Evolutionary conservation across 1,284 basidiomycete species (phyloP), one percentile per base, ranked within the genome.

Genomic region (Xanthoconium separans): DNA sequence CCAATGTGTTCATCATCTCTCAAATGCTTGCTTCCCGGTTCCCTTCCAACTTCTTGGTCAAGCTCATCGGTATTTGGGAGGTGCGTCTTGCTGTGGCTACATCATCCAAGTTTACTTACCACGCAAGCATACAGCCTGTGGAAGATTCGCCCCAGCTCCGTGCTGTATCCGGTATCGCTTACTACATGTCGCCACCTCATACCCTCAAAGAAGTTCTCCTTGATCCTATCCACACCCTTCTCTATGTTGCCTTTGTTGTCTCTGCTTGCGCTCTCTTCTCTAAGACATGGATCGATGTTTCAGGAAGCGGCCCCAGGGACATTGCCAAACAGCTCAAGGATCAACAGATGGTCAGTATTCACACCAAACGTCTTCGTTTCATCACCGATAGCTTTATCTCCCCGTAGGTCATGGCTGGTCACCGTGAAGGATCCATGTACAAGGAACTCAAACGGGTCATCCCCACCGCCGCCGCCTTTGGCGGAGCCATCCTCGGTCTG

Each of bases 231-330:
- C 97, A 99, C 77, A 96, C 93, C 1, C 78, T 84, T 36, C 77
- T 98, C 65, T 98, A 99, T 76, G 87, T 98, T 68, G 76, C 84
- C 7, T 98, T 98, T 76, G 97, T 96, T 75, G 80, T 96, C 57
- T 87, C 90, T 33, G 93, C 94, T 13, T 99, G 96, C 70, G 96
- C 96, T 13, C 80, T 98, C 63, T 98, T 99, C 81, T 95, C 92
- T 71, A 98, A 98, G 82, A 97, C 96, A 6, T 99, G 96, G 96
- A 98, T 99, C 66, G 96, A 98, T 69, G 94, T 98, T 37, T 98
- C 94, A 2, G 96, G 96, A 34, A 91, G 88, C 53, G 95, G 96
- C 16, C 96, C 96, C 16, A 79, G 96, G 50, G 96, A 99, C 64
- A 88, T 99, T 51, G 96, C 96, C 53, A 97, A 96, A 76, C 95